Percentiles rank a stretch among this genome's conserved stretches.
Evolutionary conservation across 1,139 yeast genomes (phyloP).

Genomic region (Candida tropicalis): DNA sequence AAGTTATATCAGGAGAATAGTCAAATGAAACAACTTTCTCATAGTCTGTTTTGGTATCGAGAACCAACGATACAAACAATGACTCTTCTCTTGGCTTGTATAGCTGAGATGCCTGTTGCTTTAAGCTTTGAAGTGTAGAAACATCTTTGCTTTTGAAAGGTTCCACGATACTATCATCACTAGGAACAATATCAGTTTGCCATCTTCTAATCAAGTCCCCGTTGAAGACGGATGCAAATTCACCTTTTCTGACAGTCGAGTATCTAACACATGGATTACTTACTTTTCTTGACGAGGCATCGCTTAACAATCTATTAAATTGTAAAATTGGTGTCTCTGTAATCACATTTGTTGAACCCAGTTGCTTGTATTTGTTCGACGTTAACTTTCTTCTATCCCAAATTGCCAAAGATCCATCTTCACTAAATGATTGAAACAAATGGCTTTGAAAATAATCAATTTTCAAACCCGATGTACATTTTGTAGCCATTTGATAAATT

Average conservation of each 20-base stretch:
- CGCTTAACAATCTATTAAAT: constrained; percentile 69
- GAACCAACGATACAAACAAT: constrained; percentile 73
- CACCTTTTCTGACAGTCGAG: constrained; percentile 68
- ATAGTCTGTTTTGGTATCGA: constrained; percentile 73
- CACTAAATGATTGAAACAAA: constrained; percentile 74
- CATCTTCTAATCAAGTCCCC: constrained; percentile 82
- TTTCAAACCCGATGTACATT: constrained; percentile 68
- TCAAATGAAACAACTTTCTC: constrained; percentile 87
- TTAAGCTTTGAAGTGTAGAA: constrained; percentile 28
- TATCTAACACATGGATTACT: constrained; percentile 70
- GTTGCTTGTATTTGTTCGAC: constrained; percentile 19
- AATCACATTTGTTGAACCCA: constrained; percentile 25
- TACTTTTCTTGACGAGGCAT: constrained; percentile 60
- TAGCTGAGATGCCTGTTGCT: constrained; percentile 37
- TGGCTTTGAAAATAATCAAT: constrained; percentile 67
- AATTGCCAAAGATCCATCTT: constrained; percentile 80
- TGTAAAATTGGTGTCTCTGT: constrained; percentile 63
- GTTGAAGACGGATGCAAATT: constrained; percentile 77
- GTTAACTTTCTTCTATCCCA: constrained; percentile 82
- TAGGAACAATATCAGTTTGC: constrained; percentile 70
- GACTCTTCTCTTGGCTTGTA: constrained; percentile 50
- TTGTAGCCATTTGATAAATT: constrained; percentile 72
- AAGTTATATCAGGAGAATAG: constrained; percentile 60
- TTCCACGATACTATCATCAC: constrained; percentile 15
- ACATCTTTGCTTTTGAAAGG: constrained; percentile 10